Percentiles rank a stretch among this genome's conserved stretches.
Evolutionary conservation across 2,329 filamentous ascomycete genomes (phyloP).

Genomic region (Paraphaeosphaeria sporulosa): DNA sequence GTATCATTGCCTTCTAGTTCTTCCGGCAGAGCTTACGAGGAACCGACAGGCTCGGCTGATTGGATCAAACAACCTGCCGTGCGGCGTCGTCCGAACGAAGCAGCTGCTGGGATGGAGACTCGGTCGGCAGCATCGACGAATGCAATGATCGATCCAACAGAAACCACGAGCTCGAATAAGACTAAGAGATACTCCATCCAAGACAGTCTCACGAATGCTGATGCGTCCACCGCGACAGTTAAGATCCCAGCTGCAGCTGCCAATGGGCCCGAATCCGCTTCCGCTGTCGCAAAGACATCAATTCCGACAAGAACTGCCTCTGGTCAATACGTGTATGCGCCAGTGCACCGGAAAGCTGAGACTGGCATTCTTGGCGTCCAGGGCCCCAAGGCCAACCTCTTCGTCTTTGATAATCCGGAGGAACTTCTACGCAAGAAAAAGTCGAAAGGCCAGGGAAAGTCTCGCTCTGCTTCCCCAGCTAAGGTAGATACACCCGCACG

Average conservation of each 20-base stretch:
- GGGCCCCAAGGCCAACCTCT: conserved; percentile 26
- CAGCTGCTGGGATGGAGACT: neutral
- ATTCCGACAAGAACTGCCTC: neutral
- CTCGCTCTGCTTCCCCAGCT: neutral
- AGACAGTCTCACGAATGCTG: neutral
- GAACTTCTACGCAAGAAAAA: conserved; percentile 25
- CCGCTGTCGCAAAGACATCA: neutral
- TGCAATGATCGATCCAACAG: neutral
- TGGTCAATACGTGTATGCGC: neutral
- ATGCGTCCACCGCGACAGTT: neutral
- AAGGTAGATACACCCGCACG: neutral
- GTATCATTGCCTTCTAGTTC: accelerated
- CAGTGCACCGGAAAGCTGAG: conserved; percentile 13
- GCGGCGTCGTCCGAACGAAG: neutral
- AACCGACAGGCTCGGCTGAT: neutral
- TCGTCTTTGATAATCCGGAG: conserved; percentile 31
- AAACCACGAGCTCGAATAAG: conserved; percentile 2
- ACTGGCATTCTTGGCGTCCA: conserved; percentile 23
- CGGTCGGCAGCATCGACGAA: conserved; percentile 11
- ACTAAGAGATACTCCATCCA: conserved; percentile 14
- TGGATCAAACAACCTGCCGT: conserved; percentile 3
- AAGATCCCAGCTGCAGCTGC: neutral
- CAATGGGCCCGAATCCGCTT: neutral
- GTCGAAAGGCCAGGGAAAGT: neutral
- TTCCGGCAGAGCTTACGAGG: neutral